Evolutionary conservation across 2,329 filamentous ascomycete species (phyloP), one percentile per base, ranked within the genome.

Genomic region (Ascochyta koolunga): DNA sequence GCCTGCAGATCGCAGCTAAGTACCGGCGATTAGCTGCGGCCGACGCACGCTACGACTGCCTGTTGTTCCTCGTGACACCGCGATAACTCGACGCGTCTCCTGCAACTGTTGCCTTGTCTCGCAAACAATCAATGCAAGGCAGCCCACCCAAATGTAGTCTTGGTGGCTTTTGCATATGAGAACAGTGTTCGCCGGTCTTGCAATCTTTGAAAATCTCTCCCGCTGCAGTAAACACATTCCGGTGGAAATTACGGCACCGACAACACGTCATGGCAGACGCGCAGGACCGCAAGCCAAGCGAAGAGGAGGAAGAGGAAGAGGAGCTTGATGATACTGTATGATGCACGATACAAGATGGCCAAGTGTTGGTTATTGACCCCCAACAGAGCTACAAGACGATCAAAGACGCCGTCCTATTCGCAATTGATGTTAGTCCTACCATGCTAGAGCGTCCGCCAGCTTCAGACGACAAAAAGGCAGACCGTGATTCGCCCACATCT

Each of bases 351-450:
- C 13, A 33, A 27, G n/a, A n/a, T 2, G 11, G 1, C 5, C 10
- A 11, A 5, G 18, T 13, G 13, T 11, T 7, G 5, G 4, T 29
- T 25, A 37, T 64, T 72, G 40, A 73, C 50, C 21, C 2, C 16
- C 16, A 24, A 10, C 50, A 72, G 91, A 88, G 86, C 75, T 99
- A 95, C 80, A 96, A 93, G 78, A 83, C 89, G 0, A 88, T 93
- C 71, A 97, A 96, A 78, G 95, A 99, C 86, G 95, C 95, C n/a
- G 85, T 98, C n/a, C 82, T 99, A 21, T 93, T 99, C 72, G 93
- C 92, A 13, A 96, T 99, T 67, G 89, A 98, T 60, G 76, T 98
- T 70, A 97, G 90, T 80, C 77, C 86, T 32, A 92, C 91, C 0
- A 99, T 98, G 93, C 79, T 98, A 59, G 79, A 74, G 62, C 79